Conservation (phyloP, 1,284 basidiomycete species). For the Marasmius fiardii region DNA sequence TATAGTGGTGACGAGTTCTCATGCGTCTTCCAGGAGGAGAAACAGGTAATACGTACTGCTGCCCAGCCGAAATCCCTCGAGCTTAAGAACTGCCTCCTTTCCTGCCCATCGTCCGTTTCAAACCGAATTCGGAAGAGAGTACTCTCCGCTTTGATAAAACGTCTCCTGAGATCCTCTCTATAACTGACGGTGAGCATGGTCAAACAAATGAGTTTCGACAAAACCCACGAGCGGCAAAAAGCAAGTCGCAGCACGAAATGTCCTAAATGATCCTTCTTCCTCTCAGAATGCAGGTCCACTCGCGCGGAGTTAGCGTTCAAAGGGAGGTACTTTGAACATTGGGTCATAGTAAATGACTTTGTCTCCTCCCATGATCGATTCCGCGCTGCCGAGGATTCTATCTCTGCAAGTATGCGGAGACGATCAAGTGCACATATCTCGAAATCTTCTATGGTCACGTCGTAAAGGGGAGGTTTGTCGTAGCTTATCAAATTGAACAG, state of each 20-base stretch:
- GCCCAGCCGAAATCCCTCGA: constrained; percentile 82
- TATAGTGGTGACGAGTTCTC: constrained; percentile 23
- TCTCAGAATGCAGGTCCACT: constrained; percentile 56
- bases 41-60: constrained; percentile 40
- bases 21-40: neutral
- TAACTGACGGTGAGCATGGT: constrained; percentile 3
- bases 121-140: constrained; percentile 85
- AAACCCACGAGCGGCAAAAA: constrained; percentile 90
- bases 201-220: neutral
- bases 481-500: constrained; percentile 53
- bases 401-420: constrained; percentile 88
- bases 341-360: constrained; percentile 53
- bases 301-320: constrained; percentile 61
- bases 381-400: constrained; percentile 89
- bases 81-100: constrained; percentile 71
- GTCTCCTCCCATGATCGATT: constrained; percentile 81
- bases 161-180: constrained; percentile 87
- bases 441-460: constrained; percentile 96
- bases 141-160: constrained; percentile 90
- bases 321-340: constrained; percentile 72
- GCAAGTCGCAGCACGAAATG: constrained; percentile 96
- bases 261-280: constrained; percentile 85
- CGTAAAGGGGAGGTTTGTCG: constrained; percentile 79
- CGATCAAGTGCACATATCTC: constrained; percentile 91
- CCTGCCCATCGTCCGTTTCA: constrained; percentile 62